These are phyloP conservation scores for Sporothrix dimorphospora DNA, from an alignment of 2,329 filamentous ascomycete genomes.

Conservation along the genomic window DNA sequence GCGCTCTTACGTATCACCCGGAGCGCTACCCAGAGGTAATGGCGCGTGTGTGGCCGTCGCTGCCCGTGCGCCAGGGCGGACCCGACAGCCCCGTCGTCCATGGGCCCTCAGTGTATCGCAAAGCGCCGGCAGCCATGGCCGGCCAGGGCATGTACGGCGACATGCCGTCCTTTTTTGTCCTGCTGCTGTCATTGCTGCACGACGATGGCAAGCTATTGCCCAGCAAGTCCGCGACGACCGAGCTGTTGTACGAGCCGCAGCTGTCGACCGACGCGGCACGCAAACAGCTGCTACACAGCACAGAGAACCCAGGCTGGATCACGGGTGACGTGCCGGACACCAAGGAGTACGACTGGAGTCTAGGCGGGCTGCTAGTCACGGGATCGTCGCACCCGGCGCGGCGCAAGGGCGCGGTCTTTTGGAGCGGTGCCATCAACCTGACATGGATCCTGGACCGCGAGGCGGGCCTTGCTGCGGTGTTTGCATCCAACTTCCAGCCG, in stretches of 20 bases:
- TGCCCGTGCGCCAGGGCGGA: conserved; percentile 32
- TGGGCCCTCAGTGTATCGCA: conserved; percentile 11
- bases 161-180: conserved; percentile 47
- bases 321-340: conserved; percentile 41
- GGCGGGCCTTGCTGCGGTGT: conserved; percentile 47
- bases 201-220: conserved; percentile 54
- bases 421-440: conserved; percentile 52
- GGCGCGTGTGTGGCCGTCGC: conserved; percentile 29
- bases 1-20: conserved; percentile 31
- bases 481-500: conserved; percentile 49
- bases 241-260: conserved; percentile 53
- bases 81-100: conserved; percentile 30
- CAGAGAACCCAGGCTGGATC: conserved; percentile 37
- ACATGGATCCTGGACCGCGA: conserved; percentile 48
- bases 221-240: conserved; percentile 43
- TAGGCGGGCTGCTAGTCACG: conserved; percentile 49
- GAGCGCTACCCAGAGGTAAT: conserved; percentile 30
- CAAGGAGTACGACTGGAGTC: conserved; percentile 46
- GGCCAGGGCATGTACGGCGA: conserved; percentile 44
- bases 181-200: conserved; percentile 51
- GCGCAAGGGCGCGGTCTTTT: conserved; percentile 46
- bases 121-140: conserved; percentile 34
- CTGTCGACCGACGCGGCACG: conserved; percentile 39
- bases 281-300: conserved; percentile 37
- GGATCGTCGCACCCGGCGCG: conserved; percentile 44